Evolutionary conservation across 768 basidiomycete species (phyloP).

Genomic region (Auricularia sp.): DNA sequence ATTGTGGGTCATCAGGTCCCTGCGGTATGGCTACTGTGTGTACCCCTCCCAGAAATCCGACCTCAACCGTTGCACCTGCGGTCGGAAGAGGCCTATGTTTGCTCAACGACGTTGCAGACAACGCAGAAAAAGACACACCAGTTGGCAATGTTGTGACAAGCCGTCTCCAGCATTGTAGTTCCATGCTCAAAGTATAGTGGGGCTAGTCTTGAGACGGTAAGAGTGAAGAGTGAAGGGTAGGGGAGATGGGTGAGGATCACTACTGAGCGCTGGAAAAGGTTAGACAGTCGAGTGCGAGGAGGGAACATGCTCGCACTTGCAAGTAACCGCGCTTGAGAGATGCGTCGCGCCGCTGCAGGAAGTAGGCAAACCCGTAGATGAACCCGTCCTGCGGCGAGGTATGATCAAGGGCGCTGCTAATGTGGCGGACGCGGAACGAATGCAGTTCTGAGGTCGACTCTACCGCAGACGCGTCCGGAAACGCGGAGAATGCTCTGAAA

Average conservation of each 20-base stretch:
- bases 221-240: conserved; percentile 71
- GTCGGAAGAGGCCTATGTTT: conserved; percentile 70
- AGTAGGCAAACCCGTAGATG: conserved; percentile 70
- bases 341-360: conserved; percentile 58
- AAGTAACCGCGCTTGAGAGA: conserved; percentile 68
- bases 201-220: conserved; percentile 60
- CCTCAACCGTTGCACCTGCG: conserved; percentile 57
- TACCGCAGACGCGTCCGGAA: conserved; percentile 82
- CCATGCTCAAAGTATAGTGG: conserved; percentile 68
- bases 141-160: conserved; percentile 73
- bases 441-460: conserved; percentile 77
- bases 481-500: conserved; percentile 78
- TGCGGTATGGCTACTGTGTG: conserved; percentile 65
- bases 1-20: conserved; percentile 61
- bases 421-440: conserved; percentile 71
- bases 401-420: conserved; percentile 22
- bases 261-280: conserved; percentile 50
- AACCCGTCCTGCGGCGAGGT: conserved; percentile 49
- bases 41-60: conserved; percentile 76
- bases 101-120: conserved; percentile 10
- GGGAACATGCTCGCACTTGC: conserved; percentile 39
- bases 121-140: conserved; percentile 42
- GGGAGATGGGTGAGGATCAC: conserved; percentile 73
- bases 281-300: conserved; percentile 6
- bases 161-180: conserved; percentile 71